Base-by-base conservation (phyloP, 192 early-diverging fungal genomes). In the Podila epigama region DNA sequence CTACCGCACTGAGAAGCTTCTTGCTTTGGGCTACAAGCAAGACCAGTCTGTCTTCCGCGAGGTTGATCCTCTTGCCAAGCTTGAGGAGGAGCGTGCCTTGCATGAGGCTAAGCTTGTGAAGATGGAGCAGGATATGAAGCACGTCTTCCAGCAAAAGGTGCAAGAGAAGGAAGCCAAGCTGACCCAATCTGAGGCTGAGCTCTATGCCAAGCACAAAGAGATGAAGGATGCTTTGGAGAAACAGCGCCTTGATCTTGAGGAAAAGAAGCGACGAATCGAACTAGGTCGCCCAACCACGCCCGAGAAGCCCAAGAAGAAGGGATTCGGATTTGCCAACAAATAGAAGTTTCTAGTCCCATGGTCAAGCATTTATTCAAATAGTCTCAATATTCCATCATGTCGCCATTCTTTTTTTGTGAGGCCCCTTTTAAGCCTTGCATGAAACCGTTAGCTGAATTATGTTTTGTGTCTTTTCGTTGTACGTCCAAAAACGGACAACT, bases 71-170 rank as follows among this genome's bases (percentile, higher is more conserved):
- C 54, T 84, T 51, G 66, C 72, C 31, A 90, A 97, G 83, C 83
- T 97, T 62, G 96, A 98, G 66, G 95, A 97, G 80, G 96, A 99
- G 85, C 90, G 90, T 51, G 75, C 88, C 35, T 84, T 93, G 34
- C 97, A 99, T 65, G 96, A 99, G 82, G 89, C 88, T 66, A 98
- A 98, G 86, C 87, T 99, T 85, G 87, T 90, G 51, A 97, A 97
- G 87, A 98, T 99, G 97, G 96, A 99, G 79, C 88, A 91, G 32
- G 97, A 99, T 82, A 99, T 99, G 97, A 96, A 95, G 82, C 86
- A 91, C 44, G 97, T 99, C 50, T 99, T 99, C 91, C 93, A 96
- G 83, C 93, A 95, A 62, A 98, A 99, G 89, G 97, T 99, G 4
- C 92, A 95, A 60, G 97, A 99, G 84, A 98, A 98, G 85, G 96